Evolutionary conservation across 257 asterid species (phyloP).

Genomic region (Solanum pinnatisectum): DNA sequence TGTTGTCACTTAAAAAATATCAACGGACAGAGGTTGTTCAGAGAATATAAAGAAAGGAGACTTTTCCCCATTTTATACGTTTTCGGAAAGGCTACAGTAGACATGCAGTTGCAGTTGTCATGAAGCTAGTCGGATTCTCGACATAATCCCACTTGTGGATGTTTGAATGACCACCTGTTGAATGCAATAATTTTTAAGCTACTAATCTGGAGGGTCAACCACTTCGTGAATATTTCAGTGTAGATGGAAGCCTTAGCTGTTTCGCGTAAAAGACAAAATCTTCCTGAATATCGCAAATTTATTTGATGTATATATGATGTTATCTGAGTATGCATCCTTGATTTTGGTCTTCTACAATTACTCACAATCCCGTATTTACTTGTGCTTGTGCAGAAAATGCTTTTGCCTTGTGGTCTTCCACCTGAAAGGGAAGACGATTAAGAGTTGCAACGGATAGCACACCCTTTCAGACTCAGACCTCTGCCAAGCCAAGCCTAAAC

Average conservation of each 20-base stretch:
- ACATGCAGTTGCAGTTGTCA: neutral
- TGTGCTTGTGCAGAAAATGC: slow-evolving; percentile 69
- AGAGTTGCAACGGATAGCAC: neutral
- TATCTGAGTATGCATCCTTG: neutral
- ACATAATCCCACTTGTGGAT: neutral
- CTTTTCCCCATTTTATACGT: neutral
- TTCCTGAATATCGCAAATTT: neutral
- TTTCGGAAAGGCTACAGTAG: neutral
- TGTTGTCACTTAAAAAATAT: neutral
- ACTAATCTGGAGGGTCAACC: neutral
- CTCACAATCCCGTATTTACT: neutral
- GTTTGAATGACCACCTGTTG: neutral
- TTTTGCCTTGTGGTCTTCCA: slow-evolving; percentile 86
- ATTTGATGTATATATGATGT: neutral
- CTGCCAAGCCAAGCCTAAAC: neutral
- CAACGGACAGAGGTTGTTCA: neutral
- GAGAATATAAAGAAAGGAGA: neutral
- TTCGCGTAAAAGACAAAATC: neutral
- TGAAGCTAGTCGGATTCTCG: neutral
- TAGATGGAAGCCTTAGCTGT: neutral
- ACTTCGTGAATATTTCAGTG: neutral
- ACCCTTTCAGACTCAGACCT: neutral
- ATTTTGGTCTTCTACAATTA: neutral
- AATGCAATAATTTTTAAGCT: neutral
- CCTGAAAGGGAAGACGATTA: slow-evolving; percentile 93